phyloP scores from a whole-genome alignment of 768 basidiomycete genomes.

The Rhodotorula babjevae region DNA sequence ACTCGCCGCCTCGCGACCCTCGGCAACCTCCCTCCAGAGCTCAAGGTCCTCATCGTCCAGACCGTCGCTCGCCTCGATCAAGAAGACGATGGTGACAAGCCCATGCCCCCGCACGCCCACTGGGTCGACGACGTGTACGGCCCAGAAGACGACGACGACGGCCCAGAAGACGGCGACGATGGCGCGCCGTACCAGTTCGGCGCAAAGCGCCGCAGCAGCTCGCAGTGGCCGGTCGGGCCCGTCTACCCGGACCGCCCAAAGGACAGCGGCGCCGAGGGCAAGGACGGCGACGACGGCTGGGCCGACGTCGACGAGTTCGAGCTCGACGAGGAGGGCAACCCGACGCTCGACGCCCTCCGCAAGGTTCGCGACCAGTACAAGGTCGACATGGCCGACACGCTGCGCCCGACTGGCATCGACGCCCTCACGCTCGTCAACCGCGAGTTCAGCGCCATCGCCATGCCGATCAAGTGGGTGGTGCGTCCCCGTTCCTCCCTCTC shows the following conservation, averaged over 20 bases:
- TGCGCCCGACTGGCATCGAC: neutral
- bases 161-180: too few species aligned
- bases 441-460: conserved; percentile 19
- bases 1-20: conserved; percentile 3
- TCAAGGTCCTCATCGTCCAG: conserved; percentile 24
- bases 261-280: neutral
- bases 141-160: too few species aligned
- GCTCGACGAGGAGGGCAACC: neutral
- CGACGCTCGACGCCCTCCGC: neutral
- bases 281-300: neutral
- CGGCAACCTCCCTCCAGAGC: conserved; percentile 24
- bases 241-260: too few species aligned
- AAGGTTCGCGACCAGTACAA: neutral
- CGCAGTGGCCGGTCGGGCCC: too few species aligned
- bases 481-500: neutral
- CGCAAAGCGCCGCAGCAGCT: too few species aligned
- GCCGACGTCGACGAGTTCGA: neutral
- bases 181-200: too few species aligned
- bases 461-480: conserved; percentile 17
- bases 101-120: too few species aligned
- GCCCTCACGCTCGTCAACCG: conserved; percentile 17
- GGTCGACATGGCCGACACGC: neutral
- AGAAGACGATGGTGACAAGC: too few species aligned
- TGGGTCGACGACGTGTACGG: too few species aligned
- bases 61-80: neutral